A percentile compares a stretch with the other conserved stretches of the same genome.
These are phyloP conservation scores for Lasiodiplodia gonubiensis DNA, from an alignment of 2,329 filamentous ascomycete species.

Conservation along the genomic window DNA sequence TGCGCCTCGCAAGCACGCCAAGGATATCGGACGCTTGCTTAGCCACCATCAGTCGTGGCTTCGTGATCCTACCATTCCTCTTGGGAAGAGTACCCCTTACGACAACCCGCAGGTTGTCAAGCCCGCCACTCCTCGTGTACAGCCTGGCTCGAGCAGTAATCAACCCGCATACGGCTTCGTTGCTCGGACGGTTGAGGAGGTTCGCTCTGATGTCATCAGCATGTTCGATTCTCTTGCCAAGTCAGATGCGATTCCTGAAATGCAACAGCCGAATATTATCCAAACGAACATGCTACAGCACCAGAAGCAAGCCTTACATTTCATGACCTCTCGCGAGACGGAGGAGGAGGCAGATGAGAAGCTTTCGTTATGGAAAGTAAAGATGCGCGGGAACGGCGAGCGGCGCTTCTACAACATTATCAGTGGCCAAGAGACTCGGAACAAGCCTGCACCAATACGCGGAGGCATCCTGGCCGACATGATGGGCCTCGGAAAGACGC, in stretches of 20 bases:
- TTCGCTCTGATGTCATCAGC: constrained; percentile 79
- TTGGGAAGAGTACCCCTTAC: constrained; percentile 68
- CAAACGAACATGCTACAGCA: constrained; percentile 76
- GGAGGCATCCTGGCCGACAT: constrained; percentile 58
- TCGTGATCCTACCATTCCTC: constrained; percentile 63
- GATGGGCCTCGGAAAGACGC: constrained; percentile 59
- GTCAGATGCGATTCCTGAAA: constrained; percentile 75
- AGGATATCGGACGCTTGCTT: constrained; percentile 70
- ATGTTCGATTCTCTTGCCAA: constrained; percentile 86
- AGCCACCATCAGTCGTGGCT: constrained; percentile 71
- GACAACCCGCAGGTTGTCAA: constrained; percentile 28
- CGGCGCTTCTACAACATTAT: constrained; percentile 82
- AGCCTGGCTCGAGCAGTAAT: background rate
- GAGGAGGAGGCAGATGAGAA: constrained; percentile 64
- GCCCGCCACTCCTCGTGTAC: constrained; percentile 24
- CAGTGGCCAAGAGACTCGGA: constrained; percentile 60
- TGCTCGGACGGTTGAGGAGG: constrained; percentile 79
- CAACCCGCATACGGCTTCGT: constrained; percentile 38
- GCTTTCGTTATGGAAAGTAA: constrained; percentile 78
- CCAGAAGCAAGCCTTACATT: constrained; percentile 88
- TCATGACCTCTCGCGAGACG: constrained; percentile 81
- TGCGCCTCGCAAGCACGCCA: constrained; percentile 70
- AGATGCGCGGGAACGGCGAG: constrained; percentile 61
- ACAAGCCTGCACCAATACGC: constrained; percentile 44
- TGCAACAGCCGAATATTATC: constrained; percentile 69